These are phyloP conservation scores for Auricularia heimuer DNA, from an alignment of 768 basidiomycete species.

Conservation along the genomic window DNA sequence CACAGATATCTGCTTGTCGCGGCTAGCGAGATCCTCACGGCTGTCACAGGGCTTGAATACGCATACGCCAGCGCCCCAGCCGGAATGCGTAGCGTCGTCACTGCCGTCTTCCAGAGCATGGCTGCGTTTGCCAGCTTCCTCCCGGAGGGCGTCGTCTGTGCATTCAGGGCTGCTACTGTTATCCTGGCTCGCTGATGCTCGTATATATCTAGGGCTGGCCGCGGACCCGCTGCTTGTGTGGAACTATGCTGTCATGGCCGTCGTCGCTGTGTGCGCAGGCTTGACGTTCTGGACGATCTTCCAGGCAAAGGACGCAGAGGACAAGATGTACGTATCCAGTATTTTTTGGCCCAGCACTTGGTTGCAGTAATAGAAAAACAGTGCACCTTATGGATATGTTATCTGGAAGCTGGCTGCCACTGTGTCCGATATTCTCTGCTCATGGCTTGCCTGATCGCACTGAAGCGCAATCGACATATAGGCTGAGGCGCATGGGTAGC, in stretches of 20 bases:
- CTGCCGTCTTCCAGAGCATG: background rate
- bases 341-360: no score
- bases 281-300: slow-evolving; percentile 4
- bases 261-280: background rate
- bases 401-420: no score
- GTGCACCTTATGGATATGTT: no score
- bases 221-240: slow-evolving; percentile 18
- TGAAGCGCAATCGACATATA: no score
- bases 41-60: slow-evolving; percentile 23
- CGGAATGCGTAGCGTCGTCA: slow-evolving; percentile 11
- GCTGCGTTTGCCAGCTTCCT: background rate
- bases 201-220: slow-evolving; percentile 17
- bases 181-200: slow-evolving; percentile 10
- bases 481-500: no score
- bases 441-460: no score
- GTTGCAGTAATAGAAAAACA: no score
- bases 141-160: background rate
- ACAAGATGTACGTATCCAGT: background rate
- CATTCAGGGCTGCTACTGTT: background rate
- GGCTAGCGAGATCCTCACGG: slow-evolving; percentile 21
- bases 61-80: slow-evolving; percentile 16
- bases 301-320: background rate
- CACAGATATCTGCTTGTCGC: slow-evolving; percentile 16
- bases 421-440: no score
- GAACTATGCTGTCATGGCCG: slow-evolving; percentile 5